A percentile compares a stretch with the other conserved stretches of the same genome.
Evolutionary conservation across 1,139 yeast species (phyloP).

Genomic region (Hemisphaericaspora xylofermentans): DNA sequence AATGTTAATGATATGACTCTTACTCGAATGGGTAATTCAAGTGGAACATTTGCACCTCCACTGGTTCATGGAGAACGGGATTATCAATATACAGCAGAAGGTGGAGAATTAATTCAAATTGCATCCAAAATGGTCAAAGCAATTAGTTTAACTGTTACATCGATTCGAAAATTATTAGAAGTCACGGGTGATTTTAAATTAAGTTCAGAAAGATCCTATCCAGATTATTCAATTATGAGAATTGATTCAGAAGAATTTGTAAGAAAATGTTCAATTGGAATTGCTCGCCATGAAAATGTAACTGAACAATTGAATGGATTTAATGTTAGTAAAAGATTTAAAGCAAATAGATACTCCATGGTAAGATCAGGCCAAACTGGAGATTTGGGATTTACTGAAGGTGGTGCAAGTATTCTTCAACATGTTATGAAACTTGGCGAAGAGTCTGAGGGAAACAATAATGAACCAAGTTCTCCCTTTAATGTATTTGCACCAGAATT

Average conservation of each 20-base stretch:
- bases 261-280: slow-evolving; percentile 59
- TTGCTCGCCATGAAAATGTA: slow-evolving; percentile 32
- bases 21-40: slow-evolving; percentile 26
- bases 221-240: slow-evolving; percentile 61
- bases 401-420: slow-evolving; percentile 55
- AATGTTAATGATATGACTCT: slow-evolving; percentile 40
- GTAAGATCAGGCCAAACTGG: slow-evolving; percentile 59
- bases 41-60: slow-evolving; percentile 9
- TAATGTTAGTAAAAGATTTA: slow-evolving; percentile 16
- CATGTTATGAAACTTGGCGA: slow-evolving; percentile 47
- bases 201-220: slow-evolving; percentile 64
- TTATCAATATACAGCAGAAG: slow-evolving; percentile 64
- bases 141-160: slow-evolving; percentile 50
- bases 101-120: slow-evolving; percentile 60
- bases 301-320: slow-evolving; percentile 18
- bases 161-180: slow-evolving; percentile 40
- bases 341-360: slow-evolving; percentile 53
- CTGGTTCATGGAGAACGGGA: slow-evolving; percentile 17
- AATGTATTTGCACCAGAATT: slow-evolving; percentile 42
- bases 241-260: slow-evolving; percentile 66
- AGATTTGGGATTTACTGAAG: slow-evolving; percentile 52
- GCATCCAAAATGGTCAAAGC: slow-evolving; percentile 64
- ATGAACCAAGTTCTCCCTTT: slow-evolving; percentile 38
- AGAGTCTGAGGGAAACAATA: too few relatives aligned
- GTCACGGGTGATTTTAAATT: slow-evolving; percentile 73